A percentile compares a stretch with the other conserved stretches of the same genome.
Evolutionary conservation across 129 eudicot genomes (phyloP).

Genomic region (Escallonia rubra): DNA sequence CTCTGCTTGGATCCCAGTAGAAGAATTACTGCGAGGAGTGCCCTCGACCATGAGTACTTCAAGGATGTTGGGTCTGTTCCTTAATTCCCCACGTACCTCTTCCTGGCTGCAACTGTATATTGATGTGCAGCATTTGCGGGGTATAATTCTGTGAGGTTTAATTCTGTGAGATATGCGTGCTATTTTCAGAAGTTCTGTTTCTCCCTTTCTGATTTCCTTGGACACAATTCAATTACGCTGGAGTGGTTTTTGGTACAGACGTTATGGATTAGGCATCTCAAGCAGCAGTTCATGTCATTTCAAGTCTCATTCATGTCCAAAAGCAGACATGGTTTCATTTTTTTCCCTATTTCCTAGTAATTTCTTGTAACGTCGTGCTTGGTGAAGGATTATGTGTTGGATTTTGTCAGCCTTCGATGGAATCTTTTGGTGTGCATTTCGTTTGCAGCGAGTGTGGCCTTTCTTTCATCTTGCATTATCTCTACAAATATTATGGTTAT

Average conservation of each 20-base stretch:
- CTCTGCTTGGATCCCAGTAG: conserved; percentile 81
- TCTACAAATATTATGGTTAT: too few species aligned
- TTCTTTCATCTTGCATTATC: too few species aligned
- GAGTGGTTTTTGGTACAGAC: conserved; percentile 27
- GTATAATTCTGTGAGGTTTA: conserved; percentile 38
- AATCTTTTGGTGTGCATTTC: conserved; percentile 29
- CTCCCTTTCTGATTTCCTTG: conserved; percentile 16
- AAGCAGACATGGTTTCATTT: conserved; percentile 12
- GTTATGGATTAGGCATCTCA: too few species aligned
- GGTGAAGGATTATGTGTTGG: conserved; percentile 33
- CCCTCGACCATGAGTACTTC: conserved; percentile 91
- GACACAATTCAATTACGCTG: conserved; percentile 13
- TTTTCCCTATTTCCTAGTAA: not conserved
- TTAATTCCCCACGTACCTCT: conserved; percentile 21
- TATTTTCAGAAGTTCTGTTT: conserved; percentile 17
- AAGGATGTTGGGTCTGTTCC: conserved; percentile 78
- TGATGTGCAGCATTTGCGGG: conserved; percentile 32
- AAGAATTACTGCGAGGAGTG: conserved; percentile 82
- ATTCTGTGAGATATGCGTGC: conserved; percentile 48
- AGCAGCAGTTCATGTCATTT: not conserved
- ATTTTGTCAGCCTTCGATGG: conserved; percentile 14
- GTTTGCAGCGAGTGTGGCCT: not conserved
- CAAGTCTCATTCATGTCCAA: conserved; percentile 15
- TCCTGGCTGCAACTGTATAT: conserved; percentile 24
- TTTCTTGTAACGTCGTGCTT: conserved; percentile 26